These are phyloP conservation scores for Xylariaceae sp. DNA, from an alignment of 2,329 filamentous ascomycete genomes.

Conservation along the genomic window DNA sequence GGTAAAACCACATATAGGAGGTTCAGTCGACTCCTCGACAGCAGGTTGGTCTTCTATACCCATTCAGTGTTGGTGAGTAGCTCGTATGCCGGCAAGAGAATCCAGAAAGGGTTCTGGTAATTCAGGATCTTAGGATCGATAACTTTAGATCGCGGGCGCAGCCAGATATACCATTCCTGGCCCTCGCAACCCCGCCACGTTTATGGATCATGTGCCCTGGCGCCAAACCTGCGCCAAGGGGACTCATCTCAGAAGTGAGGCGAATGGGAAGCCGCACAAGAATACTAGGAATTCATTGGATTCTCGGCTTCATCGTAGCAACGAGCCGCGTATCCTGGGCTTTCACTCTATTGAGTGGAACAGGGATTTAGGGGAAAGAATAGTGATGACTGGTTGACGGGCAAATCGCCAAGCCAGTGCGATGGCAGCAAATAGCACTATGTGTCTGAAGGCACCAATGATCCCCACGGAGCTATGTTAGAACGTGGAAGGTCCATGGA, in stretches of 20 bases:
- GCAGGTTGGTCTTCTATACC: conserved; percentile 36
- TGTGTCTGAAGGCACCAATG: background rate
- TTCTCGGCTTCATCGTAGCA: conserved; percentile 1
- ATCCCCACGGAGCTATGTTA: background rate
- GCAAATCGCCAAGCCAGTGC: background rate
- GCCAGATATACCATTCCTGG: background rate
- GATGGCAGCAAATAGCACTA: background rate
- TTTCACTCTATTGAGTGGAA: background rate
- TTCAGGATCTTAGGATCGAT: conserved; percentile 3
- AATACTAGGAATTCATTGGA: background rate
- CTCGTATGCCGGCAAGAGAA: conserved; percentile 13
- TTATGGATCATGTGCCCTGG: conserved; percentile 3
- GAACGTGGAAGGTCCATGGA: background rate
- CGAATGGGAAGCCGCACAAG: background rate
- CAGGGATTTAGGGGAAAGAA: background rate
- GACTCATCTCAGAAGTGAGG: background rate
- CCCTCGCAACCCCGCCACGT: background rate
- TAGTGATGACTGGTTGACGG: background rate
- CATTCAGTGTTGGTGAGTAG: conserved; percentile 35
- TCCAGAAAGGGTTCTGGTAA: conserved; percentile 24
- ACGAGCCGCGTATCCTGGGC: background rate
- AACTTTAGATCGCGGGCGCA: background rate
- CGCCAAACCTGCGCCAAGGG: conserved; percentile 6
- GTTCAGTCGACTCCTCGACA: conserved; percentile 41
- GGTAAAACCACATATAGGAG: conserved; percentile 38